phyloP scores from a whole-genome alignment of 2,329 filamentous ascomycete species.

The Fusarium domesticum region DNA sequence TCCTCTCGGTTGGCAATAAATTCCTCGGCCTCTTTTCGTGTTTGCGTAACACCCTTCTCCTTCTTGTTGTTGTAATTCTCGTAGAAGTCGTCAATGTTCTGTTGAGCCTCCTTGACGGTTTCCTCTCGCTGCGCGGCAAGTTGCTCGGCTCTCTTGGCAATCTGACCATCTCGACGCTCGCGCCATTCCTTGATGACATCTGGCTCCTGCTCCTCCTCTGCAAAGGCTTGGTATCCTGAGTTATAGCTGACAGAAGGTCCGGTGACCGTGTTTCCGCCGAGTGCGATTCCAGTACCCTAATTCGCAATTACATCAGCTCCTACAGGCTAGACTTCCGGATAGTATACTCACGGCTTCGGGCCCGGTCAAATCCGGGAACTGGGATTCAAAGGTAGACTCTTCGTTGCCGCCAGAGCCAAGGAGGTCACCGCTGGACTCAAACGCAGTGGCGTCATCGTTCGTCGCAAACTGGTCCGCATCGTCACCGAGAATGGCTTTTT shows the following conservation, averaged over 20 bases:
- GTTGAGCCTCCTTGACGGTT: slow-evolving; percentile 83
- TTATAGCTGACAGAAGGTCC: slow-evolving; percentile 63
- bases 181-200: slow-evolving; percentile 91
- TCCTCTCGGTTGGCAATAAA: slow-evolving; percentile 88
- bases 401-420: slow-evolving; percentile 62
- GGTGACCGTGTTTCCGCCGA: slow-evolving; percentile 57
- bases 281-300: slow-evolving; percentile 31
- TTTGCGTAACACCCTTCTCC: slow-evolving; percentile 87
- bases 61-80: slow-evolving; percentile 99
- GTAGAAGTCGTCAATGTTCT: slow-evolving; percentile 98
- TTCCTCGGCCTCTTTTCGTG: slow-evolving; percentile 86
- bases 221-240: slow-evolving; percentile 57
- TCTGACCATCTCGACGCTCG: slow-evolving; percentile 77
- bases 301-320: slow-evolving; percentile 9
- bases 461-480: slow-evolving; percentile 89
- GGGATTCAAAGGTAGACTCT: slow-evolving; percentile 69
- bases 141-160: slow-evolving; percentile 80
- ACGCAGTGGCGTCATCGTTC: slow-evolving; percentile 64
- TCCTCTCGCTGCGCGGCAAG: slow-evolving; percentile 79
- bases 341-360: slow-evolving; percentile 34
- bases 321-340: not conserved
- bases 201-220: slow-evolving; percentile 73
- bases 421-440: slow-evolving; percentile 67
- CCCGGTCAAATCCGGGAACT: slow-evolving; percentile 75
- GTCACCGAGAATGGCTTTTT: slow-evolving; percentile 86